phyloP scores from a whole-genome alignment of 139 green algal species.

The Limnomonas spitsbergensis region DNA sequence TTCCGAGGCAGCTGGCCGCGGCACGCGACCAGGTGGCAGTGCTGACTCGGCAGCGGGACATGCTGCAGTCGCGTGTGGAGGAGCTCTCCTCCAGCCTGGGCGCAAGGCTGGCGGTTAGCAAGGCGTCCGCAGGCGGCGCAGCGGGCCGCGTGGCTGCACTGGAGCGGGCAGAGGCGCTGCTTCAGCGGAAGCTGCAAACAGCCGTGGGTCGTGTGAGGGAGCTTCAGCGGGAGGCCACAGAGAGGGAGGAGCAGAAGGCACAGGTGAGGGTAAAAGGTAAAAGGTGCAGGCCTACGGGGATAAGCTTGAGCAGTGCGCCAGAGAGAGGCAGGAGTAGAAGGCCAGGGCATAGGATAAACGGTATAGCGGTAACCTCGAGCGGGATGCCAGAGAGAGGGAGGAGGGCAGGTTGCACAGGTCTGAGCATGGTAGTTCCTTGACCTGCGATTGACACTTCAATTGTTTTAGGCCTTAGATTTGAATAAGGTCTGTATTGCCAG shows the following conservation, averaged over 20 bases:
- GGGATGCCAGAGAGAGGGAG: too few species aligned
- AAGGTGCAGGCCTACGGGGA: too few species aligned
- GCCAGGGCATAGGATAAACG: too few species aligned
- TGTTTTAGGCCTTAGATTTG: too few species aligned
- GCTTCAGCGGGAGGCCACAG: background rate
- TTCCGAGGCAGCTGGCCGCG: background rate
- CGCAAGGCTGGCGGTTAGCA: background rate
- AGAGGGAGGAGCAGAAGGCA: background rate
- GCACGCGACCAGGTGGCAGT: background rate
- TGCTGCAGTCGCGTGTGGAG: background rate
- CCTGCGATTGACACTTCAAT: too few species aligned
- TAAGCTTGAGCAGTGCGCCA: too few species aligned
- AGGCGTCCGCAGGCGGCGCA: background rate
- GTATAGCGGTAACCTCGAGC: too few species aligned
- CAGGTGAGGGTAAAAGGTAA: too few species aligned
- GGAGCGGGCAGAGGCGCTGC: background rate
- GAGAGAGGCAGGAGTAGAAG: too few species aligned
- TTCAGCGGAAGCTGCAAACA: background rate
- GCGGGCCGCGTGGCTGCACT: background rate
- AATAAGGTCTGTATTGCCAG: too few species aligned
- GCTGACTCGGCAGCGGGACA: background rate
- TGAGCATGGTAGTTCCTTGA: too few species aligned
- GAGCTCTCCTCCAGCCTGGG: background rate
- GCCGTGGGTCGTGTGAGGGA: background rate
- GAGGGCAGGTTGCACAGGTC: too few species aligned